Evolutionary conservation across 805 yeast genomes (phyloP), one percentile per base, ranked within the genome.

Genomic region (Wickerhamomyces canadensis): DNA sequence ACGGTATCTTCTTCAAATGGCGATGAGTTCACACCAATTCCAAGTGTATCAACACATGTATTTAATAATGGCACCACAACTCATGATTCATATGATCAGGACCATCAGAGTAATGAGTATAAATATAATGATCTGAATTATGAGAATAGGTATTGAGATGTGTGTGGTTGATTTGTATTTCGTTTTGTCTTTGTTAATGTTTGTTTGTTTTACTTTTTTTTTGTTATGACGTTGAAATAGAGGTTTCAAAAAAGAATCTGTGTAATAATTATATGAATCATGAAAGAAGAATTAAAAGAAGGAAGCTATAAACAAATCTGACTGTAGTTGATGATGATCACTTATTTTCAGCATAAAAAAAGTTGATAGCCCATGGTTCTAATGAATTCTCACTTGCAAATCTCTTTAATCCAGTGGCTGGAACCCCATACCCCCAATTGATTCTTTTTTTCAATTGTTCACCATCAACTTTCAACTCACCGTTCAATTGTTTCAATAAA

Each of bases 371-470:
- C 42, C 81, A 70, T 36, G 87, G 78, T 45, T 71, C 70, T 49
- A 80, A 64, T n/a, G 74, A 74, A 53, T 80, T 57, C 58, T 76
- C 74, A 25, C 63, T 55, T 37, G 86, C 77, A 83, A 86, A 89
- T 50, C 80, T 84, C 42, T 75, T 69, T 13, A 76, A 85, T 14
- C 96, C 96, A 7, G 74, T 68, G 10, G 84, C 84, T 2, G 95
- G 93, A 17, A 67, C 65, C n/a, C 83, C 87, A 19, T 84, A 80
- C 13, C 96, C 96, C 95, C 96, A 88, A 50, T 64, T 76, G 25
- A 83, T 79, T 54, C 94, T 70, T 52, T 70, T 80, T 18, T 55
- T 40, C 18, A 78, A 67, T n/a, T n/a, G n/a, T n/a, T n/a, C n/a
- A 13, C 65, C 55, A 34, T 68, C 31, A 13, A 51, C 47, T 2